Conservation (phyloP, 2,329 filamentous ascomycete genomes). For the Xylariaceae sp. region DNA sequence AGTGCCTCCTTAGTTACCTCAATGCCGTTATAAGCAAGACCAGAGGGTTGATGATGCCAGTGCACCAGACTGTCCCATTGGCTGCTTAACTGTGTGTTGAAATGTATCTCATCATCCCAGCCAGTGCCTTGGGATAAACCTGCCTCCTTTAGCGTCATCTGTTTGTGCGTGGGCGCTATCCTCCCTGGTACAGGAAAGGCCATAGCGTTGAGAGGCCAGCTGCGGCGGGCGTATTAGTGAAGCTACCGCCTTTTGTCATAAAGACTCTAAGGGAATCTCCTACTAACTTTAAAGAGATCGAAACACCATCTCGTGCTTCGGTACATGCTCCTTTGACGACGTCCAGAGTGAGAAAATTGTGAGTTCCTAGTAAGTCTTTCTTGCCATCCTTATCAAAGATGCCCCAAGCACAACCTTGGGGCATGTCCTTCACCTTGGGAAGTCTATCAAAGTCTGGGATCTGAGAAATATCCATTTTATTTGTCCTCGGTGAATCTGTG, state of each 20-base stretch:
- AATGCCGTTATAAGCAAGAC: conserved; percentile 57
- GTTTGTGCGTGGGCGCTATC: conserved; percentile 44
- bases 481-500: neutral
- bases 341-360: conserved; percentile 58
- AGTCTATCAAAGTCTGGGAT: conserved; percentile 53
- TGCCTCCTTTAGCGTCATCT: conserved; percentile 42
- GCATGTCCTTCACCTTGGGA: conserved; percentile 50
- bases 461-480: conserved; percentile 31
- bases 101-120: conserved; percentile 57
- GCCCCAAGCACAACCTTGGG: conserved; percentile 58
- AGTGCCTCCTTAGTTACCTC: conserved; percentile 46
- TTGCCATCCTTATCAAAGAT: conserved; percentile 56
- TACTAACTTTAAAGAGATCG: conserved; percentile 58
- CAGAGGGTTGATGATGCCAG: conserved; percentile 51
- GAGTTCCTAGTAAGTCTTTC: conserved; percentile 56
- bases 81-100: conserved; percentile 62
- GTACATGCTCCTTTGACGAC: conserved; percentile 49
- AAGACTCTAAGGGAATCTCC: neutral
- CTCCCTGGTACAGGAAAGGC: conserved; percentile 45
- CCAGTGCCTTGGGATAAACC: conserved; percentile 38
- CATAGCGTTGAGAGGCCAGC: conserved; percentile 52
- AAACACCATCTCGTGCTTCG: conserved; percentile 55
- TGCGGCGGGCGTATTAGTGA: conserved; percentile 25
- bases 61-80: conserved; percentile 64
- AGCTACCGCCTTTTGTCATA: neutral